Evolutionary conservation across 2,329 filamentous ascomycete species (phyloP).

Genomic region (Aspergillus fumigatus): DNA sequence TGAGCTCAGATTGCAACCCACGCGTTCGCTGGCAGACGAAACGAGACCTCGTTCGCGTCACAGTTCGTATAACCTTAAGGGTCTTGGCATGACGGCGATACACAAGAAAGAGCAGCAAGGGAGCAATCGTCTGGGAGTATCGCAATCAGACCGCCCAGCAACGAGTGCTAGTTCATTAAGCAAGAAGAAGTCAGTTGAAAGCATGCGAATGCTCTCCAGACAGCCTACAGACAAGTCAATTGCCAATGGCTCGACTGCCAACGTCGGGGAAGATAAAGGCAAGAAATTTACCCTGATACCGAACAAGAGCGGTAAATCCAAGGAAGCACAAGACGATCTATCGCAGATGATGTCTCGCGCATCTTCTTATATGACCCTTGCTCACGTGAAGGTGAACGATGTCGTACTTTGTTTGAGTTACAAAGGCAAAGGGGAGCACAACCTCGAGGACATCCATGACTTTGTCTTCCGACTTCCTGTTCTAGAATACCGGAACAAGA

Average conservation of each 20-base stretch:
- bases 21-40: constrained; percentile 56
- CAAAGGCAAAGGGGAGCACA: constrained; percentile 92
- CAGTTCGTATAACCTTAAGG: constrained; percentile 27
- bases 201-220: constrained; percentile 33
- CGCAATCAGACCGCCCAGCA: constrained; percentile 26
- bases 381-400: constrained; percentile 90
- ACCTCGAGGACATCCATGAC: constrained; percentile 93
- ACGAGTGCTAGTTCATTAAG: constrained; percentile 24
- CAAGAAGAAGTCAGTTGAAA: constrained; percentile 42
- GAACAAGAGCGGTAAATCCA: constrained; percentile 50
- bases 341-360: constrained; percentile 95
- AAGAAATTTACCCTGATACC: constrained; percentile 49
- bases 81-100: constrained; percentile 32
- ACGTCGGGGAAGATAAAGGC: constrained; percentile 30
- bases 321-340: constrained; percentile 76
- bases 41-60: constrained; percentile 26
- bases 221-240: constrained; percentile 35
- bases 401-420: constrained; percentile 94
- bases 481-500: constrained; percentile 97
- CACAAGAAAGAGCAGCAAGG: constrained; percentile 19
- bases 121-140: constrained; percentile 10
- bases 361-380: constrained; percentile 95
- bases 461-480: constrained; percentile 94
- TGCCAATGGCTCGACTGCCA: constrained; percentile 26
- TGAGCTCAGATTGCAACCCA: constrained; percentile 78